Evolutionary conservation across 73 alveolate species (phyloP).

Genomic region (Paraurostyla sp.): DNA sequence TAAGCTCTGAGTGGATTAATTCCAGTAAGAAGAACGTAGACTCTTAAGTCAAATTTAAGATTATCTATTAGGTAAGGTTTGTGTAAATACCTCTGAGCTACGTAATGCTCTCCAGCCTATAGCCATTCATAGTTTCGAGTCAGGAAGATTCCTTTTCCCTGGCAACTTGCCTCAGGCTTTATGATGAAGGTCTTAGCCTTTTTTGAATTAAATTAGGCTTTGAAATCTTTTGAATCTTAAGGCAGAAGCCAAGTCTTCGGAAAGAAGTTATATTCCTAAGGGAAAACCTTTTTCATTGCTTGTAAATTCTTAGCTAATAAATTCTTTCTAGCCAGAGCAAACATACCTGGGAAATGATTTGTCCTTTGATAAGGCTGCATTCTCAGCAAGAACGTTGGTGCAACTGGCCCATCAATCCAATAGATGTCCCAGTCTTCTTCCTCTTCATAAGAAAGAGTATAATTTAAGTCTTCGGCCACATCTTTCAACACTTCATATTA

Average conservation of each 20-base stretch:
- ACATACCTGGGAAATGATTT: conserved; percentile 94
- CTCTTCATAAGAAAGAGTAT: conserved; percentile 43
- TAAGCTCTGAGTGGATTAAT: conserved; percentile 94
- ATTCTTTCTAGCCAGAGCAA: conserved; percentile 85
- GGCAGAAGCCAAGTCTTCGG: conserved; percentile 95
- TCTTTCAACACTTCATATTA: conserved; percentile 52
- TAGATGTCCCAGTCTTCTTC: conserved; percentile 80
- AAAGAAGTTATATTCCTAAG: conserved; percentile 85
- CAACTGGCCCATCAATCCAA: conserved; percentile 78
- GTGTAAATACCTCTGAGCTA: conserved; percentile 90
- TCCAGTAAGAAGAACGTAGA: conserved; percentile 95
- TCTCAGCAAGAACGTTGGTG: conserved; percentile 69
- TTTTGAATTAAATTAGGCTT: conserved; percentile 67
- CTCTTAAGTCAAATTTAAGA: conserved; percentile 95
- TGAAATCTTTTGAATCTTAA: conserved; percentile 82
- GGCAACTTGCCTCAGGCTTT: conserved; percentile 90
- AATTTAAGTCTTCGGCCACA: conserved; percentile 53
- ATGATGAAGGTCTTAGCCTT: conserved; percentile 82
- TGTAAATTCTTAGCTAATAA: conserved; percentile 82
- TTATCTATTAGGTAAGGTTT: conserved; percentile 94
- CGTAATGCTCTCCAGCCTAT: conserved; percentile 83
- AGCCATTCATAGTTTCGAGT: conserved; percentile 80
- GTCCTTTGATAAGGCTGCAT: conserved; percentile 85
- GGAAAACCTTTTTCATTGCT: conserved; percentile 83
- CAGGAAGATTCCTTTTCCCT: conserved; percentile 91